Base-by-base conservation (phyloP, 768 basidiomycete species). In the Lactarius deliciosus region DNA sequence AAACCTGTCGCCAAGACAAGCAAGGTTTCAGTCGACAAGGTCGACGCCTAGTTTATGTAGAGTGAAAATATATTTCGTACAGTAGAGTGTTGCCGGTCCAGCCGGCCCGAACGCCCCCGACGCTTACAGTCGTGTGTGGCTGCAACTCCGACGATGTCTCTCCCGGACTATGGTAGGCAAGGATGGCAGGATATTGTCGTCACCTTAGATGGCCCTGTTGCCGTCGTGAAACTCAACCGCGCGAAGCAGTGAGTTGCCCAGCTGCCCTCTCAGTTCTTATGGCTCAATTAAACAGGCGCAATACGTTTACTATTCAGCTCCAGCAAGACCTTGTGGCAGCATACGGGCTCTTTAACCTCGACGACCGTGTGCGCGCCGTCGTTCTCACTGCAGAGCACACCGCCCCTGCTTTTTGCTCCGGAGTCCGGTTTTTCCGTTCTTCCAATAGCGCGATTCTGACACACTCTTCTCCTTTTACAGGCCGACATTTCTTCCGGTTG, bases 351-450 rank as follows among this genome's bases (percentile, higher is more conserved):
- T 78, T 79, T 22, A 83, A 85, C 75, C 76, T 74, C 57, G 85
- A 86, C 64, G 84, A 85, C 69, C 79, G 81, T 45, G 81, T 86
- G 25, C 79, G 81, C 43, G 84, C 77, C 0, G 79, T 85, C 20
- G 77, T 86, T 22, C 69, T 85, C 43, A 85, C 84, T 2, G 81
- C 85, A 0, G 84, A 85, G 57, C 80, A 76, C 58, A 79, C 76
- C 9, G 82, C 84, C 2, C 77, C 81, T 22, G 84, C 83, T 0
- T 86, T 77, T 68, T 85, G 85, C 70, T 80, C 85, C 25, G 85
- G 85, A 1, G 85, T 85, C 74, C 25, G 81, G n/a, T 11, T 34
- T 25, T 25, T 11, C 45, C 18, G 10, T n/a, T 66, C 45, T 34
- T 25, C 30, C 22, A 1, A 28, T 30, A 32, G 36, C 32, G 1